Evolutionary conservation across 192 early-diverging fungal genomes (phyloP).

Genomic region (Coemansia sp.): DNA sequence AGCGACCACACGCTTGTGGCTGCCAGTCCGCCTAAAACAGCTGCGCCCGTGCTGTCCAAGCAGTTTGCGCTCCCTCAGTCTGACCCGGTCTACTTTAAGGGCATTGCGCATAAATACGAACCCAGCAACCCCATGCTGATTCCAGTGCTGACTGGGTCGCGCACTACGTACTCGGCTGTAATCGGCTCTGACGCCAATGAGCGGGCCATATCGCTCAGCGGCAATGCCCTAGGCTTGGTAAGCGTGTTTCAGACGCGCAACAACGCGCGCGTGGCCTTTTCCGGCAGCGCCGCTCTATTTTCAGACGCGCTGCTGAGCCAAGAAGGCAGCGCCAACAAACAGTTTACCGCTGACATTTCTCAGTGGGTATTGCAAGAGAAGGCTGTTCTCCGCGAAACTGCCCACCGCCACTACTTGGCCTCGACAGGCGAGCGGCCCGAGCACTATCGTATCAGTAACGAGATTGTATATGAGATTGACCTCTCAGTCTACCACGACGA

Average conservation of each 20-base stretch:
- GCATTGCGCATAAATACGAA: conserved; percentile 75
- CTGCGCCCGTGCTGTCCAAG: conserved; percentile 41
- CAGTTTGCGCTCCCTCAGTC: conserved; percentile 11
- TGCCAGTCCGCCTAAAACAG: conserved; percentile 52
- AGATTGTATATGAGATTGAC: conserved; percentile 85
- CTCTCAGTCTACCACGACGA: conserved; percentile 79
- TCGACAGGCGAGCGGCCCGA: conserved; percentile 72
- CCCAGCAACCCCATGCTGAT: conserved; percentile 67
- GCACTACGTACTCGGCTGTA: conserved; percentile 66
- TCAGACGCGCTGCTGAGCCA: conserved; percentile 66
- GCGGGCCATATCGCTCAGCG: conserved; percentile 51
- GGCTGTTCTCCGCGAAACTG: conserved; percentile 66
- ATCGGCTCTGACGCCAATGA: conserved; percentile 1
- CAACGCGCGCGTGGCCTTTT: conserved; percentile 85
- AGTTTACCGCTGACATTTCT: conserved; percentile 73
- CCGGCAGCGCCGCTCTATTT: conserved; percentile 85
- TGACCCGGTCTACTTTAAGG: conserved; percentile 64
- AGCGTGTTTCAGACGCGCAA: conserved; percentile 86
- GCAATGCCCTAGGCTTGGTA: conserved; percentile 71
- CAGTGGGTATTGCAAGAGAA: conserved; percentile 96
- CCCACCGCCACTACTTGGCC: conserved; percentile 62
- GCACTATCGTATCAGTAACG: conserved; percentile 91
- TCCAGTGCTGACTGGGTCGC: conserved; percentile 63
- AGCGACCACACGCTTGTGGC: conserved; percentile 65
- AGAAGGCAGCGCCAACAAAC: conserved; percentile 63